Evolutionary conservation across 2,329 filamentous ascomycete genomes (phyloP), one percentile per base, ranked within the genome.

Genomic region (Colletotrichum eremochloae): DNA sequence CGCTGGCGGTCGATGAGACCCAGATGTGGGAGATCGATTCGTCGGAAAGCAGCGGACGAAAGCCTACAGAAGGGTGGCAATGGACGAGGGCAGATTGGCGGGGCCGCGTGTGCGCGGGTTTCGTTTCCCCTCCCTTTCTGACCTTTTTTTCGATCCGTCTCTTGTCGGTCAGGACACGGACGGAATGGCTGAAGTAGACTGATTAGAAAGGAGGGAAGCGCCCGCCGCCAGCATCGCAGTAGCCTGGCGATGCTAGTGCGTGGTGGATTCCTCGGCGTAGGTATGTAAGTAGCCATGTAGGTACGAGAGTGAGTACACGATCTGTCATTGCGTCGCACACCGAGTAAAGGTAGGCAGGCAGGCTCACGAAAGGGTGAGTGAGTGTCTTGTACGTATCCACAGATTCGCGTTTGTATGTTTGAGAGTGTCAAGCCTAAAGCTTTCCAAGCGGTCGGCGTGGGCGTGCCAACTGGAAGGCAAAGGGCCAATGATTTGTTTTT

Each of bases 381-480:
- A 31, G 66, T 68, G 52, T 60, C 69, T 72, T 40, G 52, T n/a
- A 69, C 42, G 69, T 60, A 68, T 60, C 42, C 38, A 33, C 29
- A 63, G 29, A 60, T 60, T 69, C 60, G 60, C 53, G 14, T 48
- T 55, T 55, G 52, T 31, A 44, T 48, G 36, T n/a, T 42, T 8
- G 12, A 14, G 48, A 36, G 68, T 24, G 33, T 38, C 69, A 63
- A 72, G 52, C 52, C 46, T 46, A 64, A 57, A 40, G 61, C 56
- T 67, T 50, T 36, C 46, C 18, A 42, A 29, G 33, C 55, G 55
- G 48, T 48, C 31, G 50, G 40, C 42, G 44, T 56, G 69, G 69
- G 58, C 58, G 44, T 72, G 58, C 58, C 50, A 52, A 52, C 52
- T 72, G 58, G 52, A 46, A 38, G 58, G 57, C n/a, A 50, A 63